These are phyloP conservation scores for Aspergillus neoniger DNA, from an alignment of 2,329 filamentous ascomycete genomes.

Conservation along the genomic window DNA sequence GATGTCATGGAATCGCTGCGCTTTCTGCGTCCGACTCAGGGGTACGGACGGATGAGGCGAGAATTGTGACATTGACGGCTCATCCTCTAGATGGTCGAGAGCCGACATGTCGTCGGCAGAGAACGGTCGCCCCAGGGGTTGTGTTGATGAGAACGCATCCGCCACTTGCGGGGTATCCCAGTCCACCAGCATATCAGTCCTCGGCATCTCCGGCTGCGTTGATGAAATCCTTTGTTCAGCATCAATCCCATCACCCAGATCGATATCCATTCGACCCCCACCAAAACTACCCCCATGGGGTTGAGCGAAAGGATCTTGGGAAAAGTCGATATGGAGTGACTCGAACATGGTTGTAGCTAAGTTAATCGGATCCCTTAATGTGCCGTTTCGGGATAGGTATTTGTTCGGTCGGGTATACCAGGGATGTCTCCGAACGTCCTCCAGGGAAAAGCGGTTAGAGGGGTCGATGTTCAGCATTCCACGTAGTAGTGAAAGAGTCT, in stretches of 20 bases:
- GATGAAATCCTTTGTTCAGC: conserved; percentile 63
- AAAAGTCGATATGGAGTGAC: conserved; percentile 84
- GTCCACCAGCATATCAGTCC: conserved; percentile 76
- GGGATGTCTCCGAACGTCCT: conserved; percentile 83
- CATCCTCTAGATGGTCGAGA: conserved; percentile 72
- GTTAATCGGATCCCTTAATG: conserved; percentile 73
- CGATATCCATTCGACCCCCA: conserved; percentile 69
- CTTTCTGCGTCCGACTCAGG: conserved; percentile 82
- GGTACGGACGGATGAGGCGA: conserved; percentile 75
- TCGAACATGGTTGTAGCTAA: conserved; percentile 96
- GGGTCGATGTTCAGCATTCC: conserved; percentile 90
- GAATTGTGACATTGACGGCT: conserved; percentile 84
- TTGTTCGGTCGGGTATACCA: conserved; percentile 89
- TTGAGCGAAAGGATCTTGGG: conserved; percentile 61
- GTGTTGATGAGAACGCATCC: conserved; percentile 48
- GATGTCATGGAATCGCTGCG: conserved; percentile 85
- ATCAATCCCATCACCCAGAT: conserved; percentile 48
- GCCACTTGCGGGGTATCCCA: conserved; percentile 75
- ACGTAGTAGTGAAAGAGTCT: conserved; percentile 77
- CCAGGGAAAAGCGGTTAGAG: conserved; percentile 75
- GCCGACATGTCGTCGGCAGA: conserved; percentile 46
- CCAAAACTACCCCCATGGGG: conserved; percentile 41
- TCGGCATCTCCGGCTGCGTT: conserved; percentile 82
- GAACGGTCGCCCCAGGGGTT: conserved; percentile 44
- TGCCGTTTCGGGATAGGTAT: conserved; percentile 73